Conservation (phyloP, 2,329 filamentous ascomycete genomes). For the Aspergillus terreus region DNA sequence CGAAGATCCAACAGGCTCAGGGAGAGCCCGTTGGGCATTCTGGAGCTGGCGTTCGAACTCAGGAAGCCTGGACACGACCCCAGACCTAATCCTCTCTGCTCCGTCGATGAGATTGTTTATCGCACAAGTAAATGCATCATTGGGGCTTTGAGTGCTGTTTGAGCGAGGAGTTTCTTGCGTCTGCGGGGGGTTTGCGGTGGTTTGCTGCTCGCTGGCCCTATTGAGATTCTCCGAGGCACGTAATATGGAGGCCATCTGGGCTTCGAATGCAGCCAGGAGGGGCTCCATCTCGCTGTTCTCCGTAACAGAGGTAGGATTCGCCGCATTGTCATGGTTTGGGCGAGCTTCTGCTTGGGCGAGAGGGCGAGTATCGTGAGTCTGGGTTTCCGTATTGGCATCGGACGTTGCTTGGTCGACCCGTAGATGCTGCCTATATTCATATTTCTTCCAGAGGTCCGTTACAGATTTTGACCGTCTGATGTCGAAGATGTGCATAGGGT, state of each 20-base stretch:
- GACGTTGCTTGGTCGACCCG: conserved; percentile 1
- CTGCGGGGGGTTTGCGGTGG: conserved; percentile 8
- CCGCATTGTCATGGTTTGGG: conserved; percentile 11
- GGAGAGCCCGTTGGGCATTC: conserved; percentile 32
- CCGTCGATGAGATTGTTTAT: conserved; percentile 32
- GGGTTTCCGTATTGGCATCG: background rate
- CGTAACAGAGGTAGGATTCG: conserved; percentile 10
- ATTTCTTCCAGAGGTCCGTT: conserved; percentile 36
- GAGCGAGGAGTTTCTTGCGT: conserved; percentile 9
- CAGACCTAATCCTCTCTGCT: conserved; percentile 33
- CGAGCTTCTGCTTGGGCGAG: conserved; percentile 4
- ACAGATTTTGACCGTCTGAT: conserved; percentile 40
- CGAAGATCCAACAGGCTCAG: conserved; percentile 33
- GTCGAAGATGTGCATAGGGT: conserved; percentile 45
- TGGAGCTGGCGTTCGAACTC: conserved; percentile 36
- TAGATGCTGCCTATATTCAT: conserved; percentile 16
- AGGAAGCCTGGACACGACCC: conserved; percentile 33
- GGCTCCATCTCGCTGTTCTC: conserved; percentile 23
- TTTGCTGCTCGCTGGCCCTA: conserved; percentile 10
- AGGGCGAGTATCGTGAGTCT: background rate
- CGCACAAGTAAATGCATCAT: conserved; percentile 30
- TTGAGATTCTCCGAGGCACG: conserved; percentile 13
- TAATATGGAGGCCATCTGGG: conserved; percentile 36
- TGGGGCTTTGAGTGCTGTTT: conserved; percentile 18
- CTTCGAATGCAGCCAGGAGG: conserved; percentile 38